phyloP scores from a whole-genome alignment of 164 flowering plant species.

The Chimonanthus salicifolius region DNA sequence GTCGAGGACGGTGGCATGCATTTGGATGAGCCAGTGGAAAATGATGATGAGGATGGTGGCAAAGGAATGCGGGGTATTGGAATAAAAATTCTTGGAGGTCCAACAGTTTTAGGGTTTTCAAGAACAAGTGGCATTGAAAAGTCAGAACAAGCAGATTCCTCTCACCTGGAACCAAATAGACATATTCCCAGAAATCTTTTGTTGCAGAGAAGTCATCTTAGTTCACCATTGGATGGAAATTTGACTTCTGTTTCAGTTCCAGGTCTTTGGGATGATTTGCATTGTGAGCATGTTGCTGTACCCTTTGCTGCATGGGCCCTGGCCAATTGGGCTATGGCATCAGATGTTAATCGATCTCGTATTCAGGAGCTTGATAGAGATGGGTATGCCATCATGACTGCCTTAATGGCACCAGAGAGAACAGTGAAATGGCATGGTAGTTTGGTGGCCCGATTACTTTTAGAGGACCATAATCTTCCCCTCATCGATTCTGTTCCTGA shows the following conservation, averaged over 20 bases:
- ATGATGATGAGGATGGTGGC: constrained; percentile 66
- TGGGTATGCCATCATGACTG: constrained; percentile 86
- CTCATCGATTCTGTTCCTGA: constrained; percentile 77
- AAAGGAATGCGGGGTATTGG: constrained; percentile 81
- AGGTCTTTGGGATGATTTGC: constrained; percentile 99
- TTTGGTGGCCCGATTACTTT: constrained; percentile 71
- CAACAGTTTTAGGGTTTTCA: constrained; percentile 71
- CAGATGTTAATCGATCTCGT: constrained; percentile 65
- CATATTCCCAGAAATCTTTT: constrained; percentile 22
- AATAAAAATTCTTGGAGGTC: constrained; percentile 78
- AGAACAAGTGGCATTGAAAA: constrained; percentile 42
- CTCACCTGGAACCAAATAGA: constrained; percentile 11
- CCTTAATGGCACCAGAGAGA: constrained; percentile 89
- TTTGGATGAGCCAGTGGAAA: constrained; percentile 45
- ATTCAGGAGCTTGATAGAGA: constrained; percentile 90
- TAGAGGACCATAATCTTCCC: constrained; percentile 72
- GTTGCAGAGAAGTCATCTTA: constrained; percentile 34
- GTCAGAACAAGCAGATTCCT: constrained; percentile 23
- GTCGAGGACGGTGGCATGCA: constrained; percentile 89
- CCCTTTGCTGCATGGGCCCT: constrained; percentile 99
- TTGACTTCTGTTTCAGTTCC: constrained; percentile 62
- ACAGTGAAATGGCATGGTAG: constrained; percentile 99
- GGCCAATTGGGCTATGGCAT: constrained; percentile 95
- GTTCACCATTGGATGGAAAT: constrained; percentile 26
- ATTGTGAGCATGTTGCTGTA: constrained; percentile 86